Evolutionary conservation across 257 asterid species (phyloP).

Genomic region (Solanum ossicruentum): DNA sequence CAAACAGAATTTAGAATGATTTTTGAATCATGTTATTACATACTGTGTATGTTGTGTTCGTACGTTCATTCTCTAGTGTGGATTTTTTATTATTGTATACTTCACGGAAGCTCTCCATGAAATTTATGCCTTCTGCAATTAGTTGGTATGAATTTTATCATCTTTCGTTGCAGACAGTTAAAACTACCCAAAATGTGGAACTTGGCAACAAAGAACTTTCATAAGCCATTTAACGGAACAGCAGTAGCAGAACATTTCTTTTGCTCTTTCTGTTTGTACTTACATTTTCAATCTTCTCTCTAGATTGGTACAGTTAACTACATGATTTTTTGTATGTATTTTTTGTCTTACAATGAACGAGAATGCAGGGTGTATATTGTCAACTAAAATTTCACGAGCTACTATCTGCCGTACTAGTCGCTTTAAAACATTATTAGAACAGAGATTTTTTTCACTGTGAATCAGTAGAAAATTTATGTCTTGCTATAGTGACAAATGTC

Average conservation of each 20-base stretch:
- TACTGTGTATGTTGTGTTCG: not conserved
- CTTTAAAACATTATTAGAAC: too few species aligned
- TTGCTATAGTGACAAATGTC: too few species aligned
- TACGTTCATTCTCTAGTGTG: not conserved
- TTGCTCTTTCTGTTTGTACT: conserved; percentile 65
- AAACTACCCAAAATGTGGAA: conserved; percentile 81
- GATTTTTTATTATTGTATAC: not conserved
- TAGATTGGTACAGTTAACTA: conserved; percentile 84
- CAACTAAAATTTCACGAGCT: not conserved
- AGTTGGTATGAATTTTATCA: not conserved
- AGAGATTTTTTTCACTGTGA: too few species aligned
- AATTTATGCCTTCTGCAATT: not conserved
- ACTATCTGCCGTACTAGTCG: too few species aligned
- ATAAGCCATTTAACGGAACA: conserved; percentile 67
- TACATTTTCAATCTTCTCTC: conserved; percentile 71
- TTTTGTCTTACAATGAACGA: conserved; percentile 28
- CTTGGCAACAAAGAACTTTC: conserved; percentile 82
- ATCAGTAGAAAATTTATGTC: too few species aligned
- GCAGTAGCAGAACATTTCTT: conserved; percentile 91
- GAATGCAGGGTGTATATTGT: not conserved
- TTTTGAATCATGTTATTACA: not conserved
- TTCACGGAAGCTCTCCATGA: not conserved
- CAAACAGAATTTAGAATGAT: not conserved
- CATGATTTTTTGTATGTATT: conserved; percentile 53
- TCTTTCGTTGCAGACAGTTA: conserved; percentile 46